A percentile compares a stretch with the other conserved stretches of the same genome.
phyloP scores from a whole-genome alignment of 371 early-diverging fungal species.

The Coemansia sp. region DNA sequence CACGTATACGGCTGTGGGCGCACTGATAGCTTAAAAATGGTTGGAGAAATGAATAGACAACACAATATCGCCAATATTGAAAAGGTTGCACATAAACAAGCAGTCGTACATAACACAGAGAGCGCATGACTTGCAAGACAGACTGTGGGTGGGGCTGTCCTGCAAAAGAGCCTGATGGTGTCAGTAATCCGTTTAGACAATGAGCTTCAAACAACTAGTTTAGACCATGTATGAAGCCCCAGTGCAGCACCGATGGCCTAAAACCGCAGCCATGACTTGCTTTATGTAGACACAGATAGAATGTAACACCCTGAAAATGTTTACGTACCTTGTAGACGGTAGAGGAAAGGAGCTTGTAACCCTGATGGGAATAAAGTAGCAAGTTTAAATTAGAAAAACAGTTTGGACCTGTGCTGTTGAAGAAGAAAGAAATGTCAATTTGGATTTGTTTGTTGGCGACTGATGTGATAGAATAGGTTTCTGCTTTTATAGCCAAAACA shows the following conservation, averaged over 20 bases:
- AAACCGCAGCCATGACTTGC: no score
- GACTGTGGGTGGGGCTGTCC: neutral
- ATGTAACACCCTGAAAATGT: no score
- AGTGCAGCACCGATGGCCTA: no score
- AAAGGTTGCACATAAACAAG: no score
- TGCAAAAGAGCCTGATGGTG: neutral
- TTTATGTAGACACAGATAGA: no score
- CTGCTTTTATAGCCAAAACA: neutral
- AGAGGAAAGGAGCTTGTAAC: no score
- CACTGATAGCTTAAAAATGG: neutral
- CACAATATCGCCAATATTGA: neutral
- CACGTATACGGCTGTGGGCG: neutral
- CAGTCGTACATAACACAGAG: neutral
- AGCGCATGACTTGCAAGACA: neutral
- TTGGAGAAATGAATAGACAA: neutral
- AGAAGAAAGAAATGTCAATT: no score
- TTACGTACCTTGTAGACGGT: no score
- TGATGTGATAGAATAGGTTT: neutral
- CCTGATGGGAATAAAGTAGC: no score
- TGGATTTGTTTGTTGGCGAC: neutral
- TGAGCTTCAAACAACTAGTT: constrained; percentile 1
- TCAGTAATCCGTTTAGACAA: neutral
- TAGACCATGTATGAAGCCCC: neutral
- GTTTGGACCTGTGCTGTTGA: no score
- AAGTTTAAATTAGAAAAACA: no score